phyloP scores from a whole-genome alignment of 106 monocot species.

The Ottelia alismoides region DNA sequence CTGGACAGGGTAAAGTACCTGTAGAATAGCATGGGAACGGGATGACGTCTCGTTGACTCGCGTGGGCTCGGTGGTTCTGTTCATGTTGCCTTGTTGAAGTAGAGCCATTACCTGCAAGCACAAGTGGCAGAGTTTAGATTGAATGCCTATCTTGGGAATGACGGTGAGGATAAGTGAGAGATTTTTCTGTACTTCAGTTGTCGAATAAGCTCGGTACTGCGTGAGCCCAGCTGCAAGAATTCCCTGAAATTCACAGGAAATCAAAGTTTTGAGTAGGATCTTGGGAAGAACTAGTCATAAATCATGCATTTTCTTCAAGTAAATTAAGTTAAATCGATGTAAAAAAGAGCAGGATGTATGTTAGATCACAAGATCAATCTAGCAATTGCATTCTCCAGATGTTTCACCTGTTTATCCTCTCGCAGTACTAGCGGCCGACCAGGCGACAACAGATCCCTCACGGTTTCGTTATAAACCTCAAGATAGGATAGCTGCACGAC shows the following conservation, averaged over 20 bases:
- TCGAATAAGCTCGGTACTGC: slow-evolving; percentile 85
- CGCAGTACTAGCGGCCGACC: slow-evolving; percentile 77
- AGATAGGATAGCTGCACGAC: slow-evolving; percentile 78
- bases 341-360: too few relatives aligned
- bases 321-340: too few relatives aligned
- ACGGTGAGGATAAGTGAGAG: too few relatives aligned
- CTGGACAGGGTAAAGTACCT: slow-evolving; percentile 20
- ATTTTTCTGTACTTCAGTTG: too few relatives aligned
- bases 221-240: slow-evolving; percentile 78
- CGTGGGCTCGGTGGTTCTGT: slow-evolving; percentile 92
- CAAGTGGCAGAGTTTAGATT: too few relatives aligned
- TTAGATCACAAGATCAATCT: too few relatives aligned
- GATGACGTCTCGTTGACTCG: slow-evolving; percentile 90
- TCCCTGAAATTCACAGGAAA: slow-evolving; percentile 95
- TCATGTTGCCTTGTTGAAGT: slow-evolving; percentile 90
- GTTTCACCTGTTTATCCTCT: slow-evolving; percentile 87
- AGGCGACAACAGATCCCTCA: slow-evolving; percentile 80
- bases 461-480: slow-evolving; percentile 95
- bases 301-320: too few relatives aligned
- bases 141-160: too few relatives aligned
- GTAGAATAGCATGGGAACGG: slow-evolving; percentile 87
- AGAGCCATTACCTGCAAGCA: slow-evolving; percentile 90
- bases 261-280: too few relatives aligned
- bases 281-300: too few relatives aligned
- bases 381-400: too few relatives aligned